phyloP scores from a whole-genome alignment of 129 eudicot genomes.

The Ambrosia artemisiifolia region DNA sequence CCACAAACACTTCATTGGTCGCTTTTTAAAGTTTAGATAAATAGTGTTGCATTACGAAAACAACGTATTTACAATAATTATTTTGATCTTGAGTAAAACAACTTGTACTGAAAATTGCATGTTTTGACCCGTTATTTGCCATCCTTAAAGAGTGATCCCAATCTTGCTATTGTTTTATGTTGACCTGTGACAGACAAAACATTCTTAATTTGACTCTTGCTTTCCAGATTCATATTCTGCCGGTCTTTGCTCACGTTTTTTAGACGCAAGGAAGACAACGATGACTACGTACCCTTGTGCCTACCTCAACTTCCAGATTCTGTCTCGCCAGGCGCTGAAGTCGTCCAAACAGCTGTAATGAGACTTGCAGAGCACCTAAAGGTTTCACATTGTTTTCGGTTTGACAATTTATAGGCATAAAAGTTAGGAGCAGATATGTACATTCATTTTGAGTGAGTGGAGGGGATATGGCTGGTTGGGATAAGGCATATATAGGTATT shows the following conservation, averaged over 20 bases:
- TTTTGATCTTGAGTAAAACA: not conserved
- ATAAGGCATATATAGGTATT: constrained; percentile 9
- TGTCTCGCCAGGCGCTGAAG: constrained; percentile 60
- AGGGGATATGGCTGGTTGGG: not conserved
- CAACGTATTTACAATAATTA: not conserved
- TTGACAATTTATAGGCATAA: constrained; percentile 29
- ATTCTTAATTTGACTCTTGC: constrained; percentile 23
- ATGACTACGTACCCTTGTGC: constrained; percentile 60
- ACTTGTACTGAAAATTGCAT: not conserved
- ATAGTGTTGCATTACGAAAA: not conserved
- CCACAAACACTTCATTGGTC: not conserved
- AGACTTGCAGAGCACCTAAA: constrained; percentile 67
- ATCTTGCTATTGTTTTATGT: not conserved
- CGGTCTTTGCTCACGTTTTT: constrained; percentile 65
- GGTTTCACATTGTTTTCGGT: constrained; percentile 62
- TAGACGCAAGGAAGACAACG: constrained; percentile 39
- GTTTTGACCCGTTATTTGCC: not conserved
- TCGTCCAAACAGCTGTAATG: constrained; percentile 52
- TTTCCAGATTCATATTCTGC: constrained; percentile 86
- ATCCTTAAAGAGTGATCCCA: not conserved
- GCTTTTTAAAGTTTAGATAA: not conserved
- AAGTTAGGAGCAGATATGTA: constrained; percentile 22
- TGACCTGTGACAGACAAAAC: not conserved
- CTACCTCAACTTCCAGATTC: constrained; percentile 69
- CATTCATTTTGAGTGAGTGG: constrained; percentile 17